Evolutionary conservation across 306 rosid species (phyloP), one percentile per base, ranked within the genome.

Genomic region (Sindora glabra): DNA sequence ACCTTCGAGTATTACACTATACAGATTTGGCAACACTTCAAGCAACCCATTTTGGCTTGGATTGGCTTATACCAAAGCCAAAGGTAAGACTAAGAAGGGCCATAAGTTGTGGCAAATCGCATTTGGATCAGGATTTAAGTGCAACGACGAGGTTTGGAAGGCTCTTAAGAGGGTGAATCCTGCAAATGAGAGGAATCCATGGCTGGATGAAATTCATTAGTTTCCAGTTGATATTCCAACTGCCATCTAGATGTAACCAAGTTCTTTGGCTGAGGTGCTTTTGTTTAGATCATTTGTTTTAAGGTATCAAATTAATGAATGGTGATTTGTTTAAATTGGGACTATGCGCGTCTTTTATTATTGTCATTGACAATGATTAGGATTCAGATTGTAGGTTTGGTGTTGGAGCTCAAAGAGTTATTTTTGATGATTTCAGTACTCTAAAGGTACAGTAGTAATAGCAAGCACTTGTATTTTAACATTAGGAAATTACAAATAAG

Each of bases 11-110:
- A 80, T 84, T 86, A 80, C 86, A 2, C 90, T 84, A 36, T 36
- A 68, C 69, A 67, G 86, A 34, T 83, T 83, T 62, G 86, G 86
- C 59, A 83, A 83, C 71, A 84, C 90, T 57, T 80, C 90, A 0
- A 84, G 86, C 61, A 84, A 82, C 71, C 77, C 90, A 4, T 78
- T 80, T 1, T 84, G 86, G 90, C 78, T 65, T 26, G 90, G 80
- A 63, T 44, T 84, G 69, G 86, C 86, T 39, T 84, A 84, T 45
- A 44, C 74, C 30, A 84, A 80, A 69, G 76, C 84, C 33, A 80
- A 66, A 66, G 86, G 84, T 30, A 75, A 82, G 74, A 66, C 80
- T 36, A 77, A 67, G 62, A 80, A 70, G 41, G 86, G 90, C 22
- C 84, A 80, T 61, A 72, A 82, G 67, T 25, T 78, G 14, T 83